A percentile compares a stretch with the other conserved stretches of the same genome.
These are phyloP conservation scores for Wickerhamiella qilinensis DNA, from an alignment of 805 yeast genomes.

Conservation along the genomic window DNA sequence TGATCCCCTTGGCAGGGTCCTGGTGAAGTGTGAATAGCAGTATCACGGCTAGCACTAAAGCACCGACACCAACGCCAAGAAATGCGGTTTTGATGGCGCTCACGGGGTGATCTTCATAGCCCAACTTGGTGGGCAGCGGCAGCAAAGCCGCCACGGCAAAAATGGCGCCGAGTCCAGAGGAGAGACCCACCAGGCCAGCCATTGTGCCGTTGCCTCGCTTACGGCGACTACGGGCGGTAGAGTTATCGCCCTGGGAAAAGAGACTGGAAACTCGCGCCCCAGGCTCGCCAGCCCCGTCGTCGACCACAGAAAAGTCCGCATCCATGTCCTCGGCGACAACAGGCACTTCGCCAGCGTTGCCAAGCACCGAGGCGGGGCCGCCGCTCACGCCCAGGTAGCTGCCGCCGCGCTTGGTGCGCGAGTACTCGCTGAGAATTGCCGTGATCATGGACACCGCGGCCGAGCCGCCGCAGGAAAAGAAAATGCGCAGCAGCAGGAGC, in stretches of 20 bases:
- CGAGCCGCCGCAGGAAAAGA: constrained; percentile 47
- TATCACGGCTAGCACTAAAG: constrained; percentile 18
- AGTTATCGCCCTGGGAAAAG: background rate
- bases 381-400: background rate
- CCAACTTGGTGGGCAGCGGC: constrained; percentile 39
- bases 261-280: background rate
- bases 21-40: constrained; percentile 33
- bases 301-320: background rate
- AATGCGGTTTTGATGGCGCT: constrained; percentile 33
- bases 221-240: background rate
- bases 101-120: constrained; percentile 26
- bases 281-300: background rate
- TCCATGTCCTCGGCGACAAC: background rate
- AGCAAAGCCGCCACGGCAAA: constrained; percentile 40
- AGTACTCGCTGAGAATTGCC: constrained; percentile 37
- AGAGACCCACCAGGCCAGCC: constrained; percentile 45
- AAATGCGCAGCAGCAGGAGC: constrained; percentile 32
- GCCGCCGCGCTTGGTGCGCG: constrained; percentile 1
- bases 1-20: constrained; percentile 21
- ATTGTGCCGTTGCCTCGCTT: constrained; percentile 29
- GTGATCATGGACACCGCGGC: constrained; percentile 41
- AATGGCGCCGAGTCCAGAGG: constrained; percentile 53
- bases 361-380: background rate
- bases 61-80: constrained; percentile 19
- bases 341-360: background rate